These are phyloP conservation scores for Alloteropsis semialata DNA, from an alignment of 176 grass and related monocot genomes.

Conservation along the genomic window DNA sequence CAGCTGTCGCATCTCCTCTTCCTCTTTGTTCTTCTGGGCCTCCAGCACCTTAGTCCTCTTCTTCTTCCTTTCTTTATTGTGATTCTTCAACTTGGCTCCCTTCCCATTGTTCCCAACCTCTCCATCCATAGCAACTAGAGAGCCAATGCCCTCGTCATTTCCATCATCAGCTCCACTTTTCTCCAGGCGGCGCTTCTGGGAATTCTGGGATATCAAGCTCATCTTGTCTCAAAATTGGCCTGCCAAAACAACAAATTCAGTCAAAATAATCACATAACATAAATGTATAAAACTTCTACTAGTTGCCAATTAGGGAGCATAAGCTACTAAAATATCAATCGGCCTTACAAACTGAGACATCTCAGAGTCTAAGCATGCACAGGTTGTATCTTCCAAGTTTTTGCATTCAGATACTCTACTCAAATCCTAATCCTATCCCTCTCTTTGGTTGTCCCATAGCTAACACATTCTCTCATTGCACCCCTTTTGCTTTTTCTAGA, in stretches of 20 bases:
- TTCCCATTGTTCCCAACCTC: slow-evolving; percentile 31
- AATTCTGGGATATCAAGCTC: slow-evolving; percentile 73
- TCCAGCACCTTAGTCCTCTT: slow-evolving; percentile 32
- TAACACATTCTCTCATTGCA: too few species aligned
- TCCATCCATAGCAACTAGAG: background rate
- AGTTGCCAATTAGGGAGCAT: background rate
- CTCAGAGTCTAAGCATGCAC: too few species aligned
- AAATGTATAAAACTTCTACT: background rate
- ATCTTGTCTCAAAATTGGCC: slow-evolving; percentile 24
- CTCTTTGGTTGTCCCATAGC: too few species aligned
- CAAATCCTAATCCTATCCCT: too few species aligned
- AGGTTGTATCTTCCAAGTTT: too few species aligned
- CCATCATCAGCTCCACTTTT: slow-evolving; percentile 18
- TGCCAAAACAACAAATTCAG: background rate
- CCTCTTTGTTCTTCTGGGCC: slow-evolving; percentile 20
- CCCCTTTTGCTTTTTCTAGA: too few species aligned
- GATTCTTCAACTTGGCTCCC: slow-evolving; percentile 16
- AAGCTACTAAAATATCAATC: background rate
- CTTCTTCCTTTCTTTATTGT: slow-evolving; percentile 38
- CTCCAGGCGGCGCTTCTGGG: slow-evolving; percentile 25
- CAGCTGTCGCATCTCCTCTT: slow-evolving; percentile 57
- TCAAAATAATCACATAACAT: background rate
- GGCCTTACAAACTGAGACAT: background rate
- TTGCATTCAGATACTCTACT: too few species aligned
- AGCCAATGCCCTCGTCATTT: slow-evolving; percentile 7